Percentiles rank a stretch among this genome's conserved stretches.
phyloP scores from a whole-genome alignment of 2,329 filamentous ascomycete genomes.

The Polychaeton citri region DNA sequence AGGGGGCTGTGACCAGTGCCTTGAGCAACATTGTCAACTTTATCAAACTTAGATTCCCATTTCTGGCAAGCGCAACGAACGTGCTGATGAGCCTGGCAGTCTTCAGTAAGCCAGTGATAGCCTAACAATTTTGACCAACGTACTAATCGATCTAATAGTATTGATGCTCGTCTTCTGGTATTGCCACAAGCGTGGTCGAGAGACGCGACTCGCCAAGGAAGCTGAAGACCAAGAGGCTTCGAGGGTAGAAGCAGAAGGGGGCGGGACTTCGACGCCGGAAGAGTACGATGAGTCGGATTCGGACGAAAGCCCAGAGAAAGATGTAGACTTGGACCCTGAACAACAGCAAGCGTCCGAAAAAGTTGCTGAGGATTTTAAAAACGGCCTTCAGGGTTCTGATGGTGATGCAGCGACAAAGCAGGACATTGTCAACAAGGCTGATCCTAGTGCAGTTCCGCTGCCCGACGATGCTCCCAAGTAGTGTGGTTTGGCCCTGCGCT shows the following conservation, averaged over 20 bases:
- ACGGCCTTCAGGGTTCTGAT: neutral
- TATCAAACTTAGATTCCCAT: slow-evolving; percentile 75
- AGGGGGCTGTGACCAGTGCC: slow-evolving; percentile 73
- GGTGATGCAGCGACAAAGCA: neutral
- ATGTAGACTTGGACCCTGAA: too few species aligned
- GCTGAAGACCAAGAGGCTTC: slow-evolving; percentile 5
- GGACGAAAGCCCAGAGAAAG: neutral
- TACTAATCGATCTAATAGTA: too few species aligned
- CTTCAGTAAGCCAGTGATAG: slow-evolving; percentile 72
- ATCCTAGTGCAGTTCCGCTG: neutral
- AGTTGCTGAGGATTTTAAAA: neutral
- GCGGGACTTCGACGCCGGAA: neutral
- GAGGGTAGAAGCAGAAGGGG: neutral
- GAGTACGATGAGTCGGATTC: neutral
- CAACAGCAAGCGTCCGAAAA: too few species aligned
- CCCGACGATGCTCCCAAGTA: neutral
- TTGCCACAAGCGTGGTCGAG: slow-evolving; percentile 86
- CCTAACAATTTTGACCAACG: too few species aligned
- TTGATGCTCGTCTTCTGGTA: slow-evolving; percentile 95
- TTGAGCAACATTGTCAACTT: slow-evolving; percentile 84
- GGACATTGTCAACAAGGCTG: neutral
- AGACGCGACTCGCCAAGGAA: slow-evolving; percentile 52
- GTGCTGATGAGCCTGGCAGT: slow-evolving; percentile 80
- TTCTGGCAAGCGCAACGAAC: slow-evolving; percentile 73
- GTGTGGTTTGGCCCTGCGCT: too few species aligned